Evolutionary conservation across 2,329 filamentous ascomycete species (phyloP).

Genomic region (Colletotrichum plurivorum): DNA sequence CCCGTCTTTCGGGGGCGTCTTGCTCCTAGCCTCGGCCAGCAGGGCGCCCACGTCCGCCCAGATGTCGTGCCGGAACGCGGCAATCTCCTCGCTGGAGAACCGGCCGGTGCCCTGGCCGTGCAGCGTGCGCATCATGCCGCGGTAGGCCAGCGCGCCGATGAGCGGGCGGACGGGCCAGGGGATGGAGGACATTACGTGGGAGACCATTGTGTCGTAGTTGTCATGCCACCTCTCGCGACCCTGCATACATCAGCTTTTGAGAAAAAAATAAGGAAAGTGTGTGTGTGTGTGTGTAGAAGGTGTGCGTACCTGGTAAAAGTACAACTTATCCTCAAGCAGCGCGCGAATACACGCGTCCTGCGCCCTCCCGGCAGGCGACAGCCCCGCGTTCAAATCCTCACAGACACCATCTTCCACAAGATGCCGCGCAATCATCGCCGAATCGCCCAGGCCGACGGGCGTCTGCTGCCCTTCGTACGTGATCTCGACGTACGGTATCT

Average conservation of each 20-base stretch:
- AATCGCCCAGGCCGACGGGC: slow-evolving; percentile 60
- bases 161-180: slow-evolving; percentile 67
- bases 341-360: slow-evolving; percentile 67
- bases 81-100: slow-evolving; percentile 64
- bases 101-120: slow-evolving; percentile 70
- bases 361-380: slow-evolving; percentile 56
- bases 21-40: slow-evolving; percentile 53
- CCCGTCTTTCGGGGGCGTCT: slow-evolving; percentile 33
- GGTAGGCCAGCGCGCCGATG: slow-evolving; percentile 65
- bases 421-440: slow-evolving; percentile 65
- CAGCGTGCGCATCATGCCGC: slow-evolving; percentile 58
- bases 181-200: slow-evolving; percentile 61
- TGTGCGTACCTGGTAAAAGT: slow-evolving; percentile 59
- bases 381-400: slow-evolving; percentile 61
- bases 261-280: too few relatives aligned
- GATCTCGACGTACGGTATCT: slow-evolving; percentile 70
- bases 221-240: slow-evolving; percentile 69
- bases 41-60: slow-evolving; percentile 67
- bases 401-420: slow-evolving; percentile 59
- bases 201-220: slow-evolving; percentile 72
- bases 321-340: slow-evolving; percentile 72
- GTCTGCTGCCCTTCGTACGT: not conserved
- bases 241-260: too few relatives aligned
- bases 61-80: slow-evolving; percentile 60
- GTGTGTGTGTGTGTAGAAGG: too few relatives aligned